Base-by-base conservation (phyloP, 2,329 filamentous ascomycete species). In the Alternaria hordeiaustralica region DNA sequence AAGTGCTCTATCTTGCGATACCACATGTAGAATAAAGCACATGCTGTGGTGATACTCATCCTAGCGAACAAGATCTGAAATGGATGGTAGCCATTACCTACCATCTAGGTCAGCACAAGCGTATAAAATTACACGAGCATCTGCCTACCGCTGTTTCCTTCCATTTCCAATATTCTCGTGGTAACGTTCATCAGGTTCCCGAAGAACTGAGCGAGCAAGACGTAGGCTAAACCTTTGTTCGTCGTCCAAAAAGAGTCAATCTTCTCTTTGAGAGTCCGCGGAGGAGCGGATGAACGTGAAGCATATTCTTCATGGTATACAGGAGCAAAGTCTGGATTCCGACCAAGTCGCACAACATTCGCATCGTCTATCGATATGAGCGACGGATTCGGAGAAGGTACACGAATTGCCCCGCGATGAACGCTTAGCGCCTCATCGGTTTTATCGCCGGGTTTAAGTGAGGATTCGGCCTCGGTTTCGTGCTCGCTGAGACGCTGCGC, bases 151-250 rank as follows among this genome's bases (percentile, higher is more conserved):
- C 91, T 84, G 18, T 91, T 84, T 11, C 87, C 87, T 69, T 88
- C 84, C 36, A 87, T 84, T 76, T 96, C 92, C 43, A 97, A 83
- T 11, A 95, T 79, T 20, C 93, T 86, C 0, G 93, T 92, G 44
- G 89, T 89, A 10, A 96, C 87, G 77, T 96, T 96, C 94, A 97
- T 97, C 56, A 92, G 80, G 0, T 91, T 89, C 2, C 90, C 93
- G 71, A 97, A 97, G 36, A 96, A 82, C 79, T 97, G 93, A 0
- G 93, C 87, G 3, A 90, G 65, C 18, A 94, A 83, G 46, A 97
- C 92, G 47, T 94, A 83, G 21, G 91, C 83, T 20, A 94, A 86
- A 2, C 92, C 92, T 69, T 90, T 90, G 73, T 96, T 94, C 58
- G 83, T 82, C 5, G 80, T 67, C 90, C 90, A 93, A 67, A 88